Conservation (phyloP, 306 rosid species). For the Vigna reflexopilosa region DNA sequence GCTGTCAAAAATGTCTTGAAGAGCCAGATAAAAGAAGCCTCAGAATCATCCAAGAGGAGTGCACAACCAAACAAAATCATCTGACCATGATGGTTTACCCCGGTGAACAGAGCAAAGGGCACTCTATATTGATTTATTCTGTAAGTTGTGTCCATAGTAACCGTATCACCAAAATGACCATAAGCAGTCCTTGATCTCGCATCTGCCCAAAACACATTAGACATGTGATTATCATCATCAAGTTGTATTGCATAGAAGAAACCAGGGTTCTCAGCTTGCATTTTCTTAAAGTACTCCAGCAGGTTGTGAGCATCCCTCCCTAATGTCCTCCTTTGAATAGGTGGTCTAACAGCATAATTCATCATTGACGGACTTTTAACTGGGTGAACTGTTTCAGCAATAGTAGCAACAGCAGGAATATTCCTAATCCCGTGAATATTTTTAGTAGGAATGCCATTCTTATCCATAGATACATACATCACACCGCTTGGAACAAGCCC, state of each 20-base stretch:
- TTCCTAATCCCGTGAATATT: constrained; percentile 59
- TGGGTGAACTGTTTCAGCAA: constrained; percentile 53
- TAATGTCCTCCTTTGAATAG: constrained; percentile 63
- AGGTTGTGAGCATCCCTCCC: constrained; percentile 91
- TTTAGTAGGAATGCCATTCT: constrained; percentile 54
- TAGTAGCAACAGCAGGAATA: constrained; percentile 47
- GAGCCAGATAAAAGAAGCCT: constrained; percentile 87
- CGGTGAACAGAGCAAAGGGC: constrained; percentile 87
- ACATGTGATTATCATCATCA: constrained; percentile 85
- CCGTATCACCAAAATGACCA: constrained; percentile 83
- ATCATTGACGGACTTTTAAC: constrained; percentile 53
- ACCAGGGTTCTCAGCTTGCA: constrained; percentile 95
- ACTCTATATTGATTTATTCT: constrained; percentile 76
- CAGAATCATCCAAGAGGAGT: constrained; percentile 87
- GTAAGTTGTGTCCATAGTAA: constrained; percentile 78
- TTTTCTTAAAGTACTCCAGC: constrained; percentile 91
- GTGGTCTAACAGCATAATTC: constrained; percentile 57
- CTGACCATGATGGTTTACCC: constrained; percentile 94
- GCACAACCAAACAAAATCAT: constrained; percentile 89
- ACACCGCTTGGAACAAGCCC: constrained; percentile 92
- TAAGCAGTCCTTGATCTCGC: constrained; percentile 90
- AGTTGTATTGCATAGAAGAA: constrained; percentile 93
- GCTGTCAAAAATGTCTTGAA: constrained; percentile 87
- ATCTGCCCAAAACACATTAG: constrained; percentile 91
- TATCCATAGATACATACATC: constrained; percentile 85